Conservation (phyloP, 2,329 filamentous ascomycete genomes). For the Cladosporium sp. region DNA sequence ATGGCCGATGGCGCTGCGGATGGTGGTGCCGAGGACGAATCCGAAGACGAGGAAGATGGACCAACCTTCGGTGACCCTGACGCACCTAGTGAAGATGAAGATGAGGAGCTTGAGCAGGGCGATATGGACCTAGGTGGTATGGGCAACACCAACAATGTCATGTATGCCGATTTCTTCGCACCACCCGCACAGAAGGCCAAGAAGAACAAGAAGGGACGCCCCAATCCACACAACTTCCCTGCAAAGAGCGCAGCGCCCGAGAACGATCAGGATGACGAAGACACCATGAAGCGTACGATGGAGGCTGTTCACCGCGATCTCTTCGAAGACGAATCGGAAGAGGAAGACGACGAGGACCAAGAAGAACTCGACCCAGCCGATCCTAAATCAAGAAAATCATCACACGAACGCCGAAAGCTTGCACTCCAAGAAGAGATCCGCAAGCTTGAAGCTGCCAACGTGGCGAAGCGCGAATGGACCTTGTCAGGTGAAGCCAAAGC, state of each 20-base stretch:
- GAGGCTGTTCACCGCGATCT: conserved; percentile 82
- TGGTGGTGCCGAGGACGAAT: conserved; percentile 35
- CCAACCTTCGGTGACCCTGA: conserved; percentile 80
- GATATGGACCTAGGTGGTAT: conserved; percentile 51
- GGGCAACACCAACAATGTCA: conserved; percentile 79
- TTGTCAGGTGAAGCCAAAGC: conserved; percentile 83
- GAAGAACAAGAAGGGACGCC: conserved; percentile 54
- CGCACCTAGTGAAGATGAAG: conserved; percentile 63
- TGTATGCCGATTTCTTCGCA: conserved; percentile 91
- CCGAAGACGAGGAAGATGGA: conserved; percentile 66
- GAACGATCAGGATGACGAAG: conserved; percentile 40
- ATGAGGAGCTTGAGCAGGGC: conserved; percentile 54
- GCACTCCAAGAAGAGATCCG: conserved; percentile 87
- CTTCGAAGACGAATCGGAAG: conserved; percentile 72
- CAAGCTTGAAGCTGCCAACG: conserved; percentile 79
- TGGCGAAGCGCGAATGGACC: conserved; percentile 88
- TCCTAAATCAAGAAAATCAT: conserved; percentile 69
- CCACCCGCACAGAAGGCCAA: conserved; percentile 69
- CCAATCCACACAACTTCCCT: conserved; percentile 51
- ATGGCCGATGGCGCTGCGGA: conserved; percentile 29
- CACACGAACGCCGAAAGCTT: conserved; percentile 81
- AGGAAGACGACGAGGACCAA: conserved; percentile 55
- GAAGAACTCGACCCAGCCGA: conserved; percentile 63
- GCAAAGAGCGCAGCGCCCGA: conserved; percentile 25
- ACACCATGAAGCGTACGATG: conserved; percentile 77